Evolutionary conservation across 192 early-diverging fungal species (phyloP).

Genomic region (Rhizophagus sp.): DNA sequence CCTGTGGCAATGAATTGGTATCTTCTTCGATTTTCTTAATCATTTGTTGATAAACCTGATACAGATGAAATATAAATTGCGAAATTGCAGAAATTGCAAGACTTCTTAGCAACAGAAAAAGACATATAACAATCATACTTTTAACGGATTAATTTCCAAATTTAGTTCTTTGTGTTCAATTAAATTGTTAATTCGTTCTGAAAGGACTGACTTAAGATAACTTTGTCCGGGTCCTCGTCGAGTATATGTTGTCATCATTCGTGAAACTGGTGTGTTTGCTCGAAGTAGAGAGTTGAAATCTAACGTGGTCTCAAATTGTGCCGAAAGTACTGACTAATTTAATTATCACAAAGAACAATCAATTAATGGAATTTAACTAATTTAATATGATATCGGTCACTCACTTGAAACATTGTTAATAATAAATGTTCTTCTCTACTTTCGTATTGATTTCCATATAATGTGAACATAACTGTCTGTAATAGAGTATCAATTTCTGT

Average conservation of each 20-base stretch:
- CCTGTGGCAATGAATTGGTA: constrained; percentile 53
- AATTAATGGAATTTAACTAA: background rate
- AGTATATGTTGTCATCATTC: constrained; percentile 98
- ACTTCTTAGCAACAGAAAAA: too few relatives aligned
- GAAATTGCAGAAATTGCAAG: background rate
- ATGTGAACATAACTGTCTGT: constrained; percentile 95
- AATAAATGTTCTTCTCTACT: constrained; percentile 93
- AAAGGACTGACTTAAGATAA: constrained; percentile 85
- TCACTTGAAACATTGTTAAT: constrained; percentile 93
- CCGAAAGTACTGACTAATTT: constrained; percentile 73
- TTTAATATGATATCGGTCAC: background rate
- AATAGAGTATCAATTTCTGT: constrained; percentile 92
- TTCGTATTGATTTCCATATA: constrained; percentile 97
- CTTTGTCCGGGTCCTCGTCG: constrained; percentile 90
- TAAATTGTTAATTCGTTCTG: constrained; percentile 76
- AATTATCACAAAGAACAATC: background rate
- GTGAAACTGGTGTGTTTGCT: constrained; percentile 95
- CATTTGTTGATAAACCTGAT: constrained; percentile 79
- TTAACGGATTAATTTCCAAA: constrained; percentile 94
- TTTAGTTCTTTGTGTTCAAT: constrained; percentile 82
- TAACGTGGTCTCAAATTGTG: constrained; percentile 91
- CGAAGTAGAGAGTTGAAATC: constrained; percentile 88
- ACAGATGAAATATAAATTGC: background rate
- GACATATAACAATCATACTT: constrained; percentile 45
- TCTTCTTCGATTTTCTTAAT: constrained; percentile 71